Evolutionary conservation across 1,139 yeast genomes (phyloP).

Genomic region (Pichia sp.): DNA sequence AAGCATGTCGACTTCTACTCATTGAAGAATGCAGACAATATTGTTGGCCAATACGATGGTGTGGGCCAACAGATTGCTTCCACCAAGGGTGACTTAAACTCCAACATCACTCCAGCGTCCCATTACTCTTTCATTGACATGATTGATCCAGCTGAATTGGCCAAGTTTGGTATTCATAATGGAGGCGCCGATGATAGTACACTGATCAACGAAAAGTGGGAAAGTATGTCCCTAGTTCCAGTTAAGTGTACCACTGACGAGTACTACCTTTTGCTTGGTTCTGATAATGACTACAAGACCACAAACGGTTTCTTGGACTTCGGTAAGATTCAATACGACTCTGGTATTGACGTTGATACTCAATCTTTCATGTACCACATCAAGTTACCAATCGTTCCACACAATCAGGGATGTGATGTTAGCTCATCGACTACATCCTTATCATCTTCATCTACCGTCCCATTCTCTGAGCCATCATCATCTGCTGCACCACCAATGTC

Average conservation of each 20-base stretch:
- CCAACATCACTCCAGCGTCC: conserved; percentile 20
- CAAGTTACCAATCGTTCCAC: conserved; percentile 16
- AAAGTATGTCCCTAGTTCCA: conserved; percentile 24
- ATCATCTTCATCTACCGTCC: not conserved
- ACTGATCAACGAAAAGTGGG: conserved; percentile 27
- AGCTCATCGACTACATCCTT: conserved; percentile 10
- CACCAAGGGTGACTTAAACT: conserved; percentile 18
- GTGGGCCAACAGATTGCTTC: conserved; percentile 19
- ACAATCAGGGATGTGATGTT: conserved; percentile 7
- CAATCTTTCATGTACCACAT: conserved; percentile 35
- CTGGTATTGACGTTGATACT: conserved; percentile 52
- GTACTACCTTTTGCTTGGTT: conserved; percentile 42
- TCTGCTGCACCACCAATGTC: not conserved
- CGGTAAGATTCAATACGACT: conserved; percentile 26
- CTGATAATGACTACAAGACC: conserved; percentile 33
- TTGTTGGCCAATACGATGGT: conserved; percentile 22
- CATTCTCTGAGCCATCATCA: not conserved
- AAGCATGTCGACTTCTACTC: conserved; percentile 24
- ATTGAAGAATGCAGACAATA: conserved; percentile 22
- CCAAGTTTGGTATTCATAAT: conserved; percentile 25
- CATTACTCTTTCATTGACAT: conserved; percentile 21
- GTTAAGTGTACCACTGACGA: conserved; percentile 24
- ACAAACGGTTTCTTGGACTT: conserved; percentile 24
- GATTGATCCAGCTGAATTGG: conserved; percentile 19
- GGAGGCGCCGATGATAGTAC: conserved; percentile 22